phyloP scores from a whole-genome alignment of 2,329 filamentous ascomycete species.

The Trichocomaceae sp. region DNA sequence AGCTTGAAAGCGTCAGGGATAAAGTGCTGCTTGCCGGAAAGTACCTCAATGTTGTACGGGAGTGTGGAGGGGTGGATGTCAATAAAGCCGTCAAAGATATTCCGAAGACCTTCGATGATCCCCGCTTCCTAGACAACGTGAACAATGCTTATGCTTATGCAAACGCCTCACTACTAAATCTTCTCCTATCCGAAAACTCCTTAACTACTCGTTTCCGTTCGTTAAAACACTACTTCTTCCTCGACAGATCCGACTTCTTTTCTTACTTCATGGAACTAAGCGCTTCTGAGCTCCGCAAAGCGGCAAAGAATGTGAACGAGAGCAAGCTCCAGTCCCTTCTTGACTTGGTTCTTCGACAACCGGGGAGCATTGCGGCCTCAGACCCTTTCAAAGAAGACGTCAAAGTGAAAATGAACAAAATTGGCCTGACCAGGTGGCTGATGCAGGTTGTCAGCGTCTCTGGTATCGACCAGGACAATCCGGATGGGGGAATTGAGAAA shows the following conservation, averaged over 20 bases:
- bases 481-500: slow-evolving; percentile 56
- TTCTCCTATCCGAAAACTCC: slow-evolving; percentile 87
- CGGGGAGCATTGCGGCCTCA: slow-evolving; percentile 84
- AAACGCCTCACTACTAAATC: slow-evolving; percentile 83
- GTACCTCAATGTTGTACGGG: slow-evolving; percentile 93
- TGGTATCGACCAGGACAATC: slow-evolving; percentile 78
- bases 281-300: slow-evolving; percentile 81
- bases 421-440: slow-evolving; percentile 83
- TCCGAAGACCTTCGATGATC: slow-evolving; percentile 88
- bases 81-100: slow-evolving; percentile 82
- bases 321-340: slow-evolving; percentile 89
- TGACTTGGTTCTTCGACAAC: slow-evolving; percentile 93
- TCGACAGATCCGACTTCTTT: slow-evolving; percentile 96
- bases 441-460: slow-evolving; percentile 96
- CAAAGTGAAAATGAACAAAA: slow-evolving; percentile 94
- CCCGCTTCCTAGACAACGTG: slow-evolving; percentile 88
- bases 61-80: slow-evolving; percentile 92
- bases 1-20: slow-evolving; percentile 83
- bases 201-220: slow-evolving; percentile 81
- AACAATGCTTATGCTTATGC: slow-evolving; percentile 92
- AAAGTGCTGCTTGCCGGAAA: slow-evolving; percentile 94
- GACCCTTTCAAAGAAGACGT: slow-evolving; percentile 99
- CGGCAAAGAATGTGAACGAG: slow-evolving; percentile 80
- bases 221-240: slow-evolving; percentile 98
- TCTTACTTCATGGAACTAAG: slow-evolving; percentile 94